A percentile compares a stretch with the other conserved stretches of the same genome.
Conservation (phyloP, 129 eudicot genomes). For the Artemisia annua region DNA sequence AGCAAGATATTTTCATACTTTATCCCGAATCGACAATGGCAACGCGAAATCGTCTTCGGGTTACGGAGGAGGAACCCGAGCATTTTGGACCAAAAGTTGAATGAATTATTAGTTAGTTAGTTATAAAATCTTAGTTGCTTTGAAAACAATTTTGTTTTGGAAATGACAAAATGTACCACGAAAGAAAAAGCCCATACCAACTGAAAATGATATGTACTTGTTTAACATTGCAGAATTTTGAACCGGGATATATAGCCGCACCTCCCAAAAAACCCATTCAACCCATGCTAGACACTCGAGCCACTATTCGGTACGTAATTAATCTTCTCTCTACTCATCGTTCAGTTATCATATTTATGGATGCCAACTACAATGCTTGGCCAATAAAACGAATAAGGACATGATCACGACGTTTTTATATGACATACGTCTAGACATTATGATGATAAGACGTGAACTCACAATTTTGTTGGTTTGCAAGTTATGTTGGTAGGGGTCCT, state of each 20-base stretch:
- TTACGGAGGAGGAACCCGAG: too few species aligned
- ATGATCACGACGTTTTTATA: too few species aligned
- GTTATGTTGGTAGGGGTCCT: neutral
- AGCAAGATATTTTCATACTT: neutral
- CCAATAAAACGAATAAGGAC: neutral
- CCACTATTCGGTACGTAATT: slow-evolving; percentile 53
- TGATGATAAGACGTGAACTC: neutral
- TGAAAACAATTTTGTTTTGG: too few species aligned
- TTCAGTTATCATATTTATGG: neutral
- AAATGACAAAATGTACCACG: too few species aligned
- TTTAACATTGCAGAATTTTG: slow-evolving; percentile 65
- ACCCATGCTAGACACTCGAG: slow-evolving; percentile 36
- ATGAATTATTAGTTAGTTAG: too few species aligned
- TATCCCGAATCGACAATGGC: too few species aligned
- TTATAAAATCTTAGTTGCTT: too few species aligned
- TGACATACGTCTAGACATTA: neutral
- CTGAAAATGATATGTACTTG: too few species aligned
- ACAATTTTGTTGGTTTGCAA: too few species aligned
- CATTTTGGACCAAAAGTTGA: too few species aligned
- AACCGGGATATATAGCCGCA: slow-evolving; percentile 73
- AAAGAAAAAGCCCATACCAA: too few species aligned
- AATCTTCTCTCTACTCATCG: neutral
- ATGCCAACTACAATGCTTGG: neutral
- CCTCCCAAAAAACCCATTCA: slow-evolving; percentile 42
- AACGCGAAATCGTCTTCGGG: too few species aligned